Percentiles rank a stretch among this genome's conserved stretches.
These are phyloP conservation scores for Sugiyamaella chiloensis DNA, from an alignment of 805 yeast species.

Conservation along the genomic window DNA sequence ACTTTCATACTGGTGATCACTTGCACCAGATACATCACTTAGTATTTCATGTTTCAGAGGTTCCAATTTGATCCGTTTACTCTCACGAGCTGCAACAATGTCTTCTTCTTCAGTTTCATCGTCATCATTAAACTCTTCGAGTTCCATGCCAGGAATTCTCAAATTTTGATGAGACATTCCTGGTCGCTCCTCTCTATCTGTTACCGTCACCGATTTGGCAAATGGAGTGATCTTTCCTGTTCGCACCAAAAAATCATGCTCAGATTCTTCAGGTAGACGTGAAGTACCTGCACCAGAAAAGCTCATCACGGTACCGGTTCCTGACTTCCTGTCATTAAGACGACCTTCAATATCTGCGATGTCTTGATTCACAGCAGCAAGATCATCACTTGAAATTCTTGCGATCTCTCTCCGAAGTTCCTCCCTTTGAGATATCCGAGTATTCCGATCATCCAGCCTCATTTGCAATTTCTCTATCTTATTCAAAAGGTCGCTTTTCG, in stretches of 20 bases:
- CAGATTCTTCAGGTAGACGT: conserved; percentile 69
- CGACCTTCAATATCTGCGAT: conserved; percentile 57
- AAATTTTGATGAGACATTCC: conserved; percentile 43
- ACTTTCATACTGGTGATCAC: neutral
- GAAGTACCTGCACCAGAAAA: conserved; percentile 15
- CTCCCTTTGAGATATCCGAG: conserved; percentile 64
- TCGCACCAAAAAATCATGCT: conserved; percentile 74
- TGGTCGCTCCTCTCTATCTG: conserved; percentile 7
- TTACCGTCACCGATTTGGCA: conserved; percentile 49
- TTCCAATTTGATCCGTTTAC: neutral
- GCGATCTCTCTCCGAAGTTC: conserved; percentile 52
- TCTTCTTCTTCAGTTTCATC: conserved; percentile 16
- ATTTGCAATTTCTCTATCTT: conserved; percentile 48
- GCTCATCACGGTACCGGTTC: conserved; percentile 16
- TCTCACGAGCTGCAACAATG: neutral
- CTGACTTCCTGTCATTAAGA: conserved; percentile 34
- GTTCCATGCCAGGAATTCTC: conserved; percentile 48
- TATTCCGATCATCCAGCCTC: conserved; percentile 48
- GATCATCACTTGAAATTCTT: conserved; percentile 47
- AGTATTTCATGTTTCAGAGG: neutral
- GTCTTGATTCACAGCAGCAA: conserved; percentile 56
- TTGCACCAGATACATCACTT: neutral
- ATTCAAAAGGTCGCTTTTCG: conserved; percentile 41
- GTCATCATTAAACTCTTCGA: conserved; percentile 22
- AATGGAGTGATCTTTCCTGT: conserved; percentile 95